Evolutionary conservation across 768 basidiomycete genomes (phyloP), one percentile per base, ranked within the genome.

Genomic region (Candolleomyces aberdarensis): DNA sequence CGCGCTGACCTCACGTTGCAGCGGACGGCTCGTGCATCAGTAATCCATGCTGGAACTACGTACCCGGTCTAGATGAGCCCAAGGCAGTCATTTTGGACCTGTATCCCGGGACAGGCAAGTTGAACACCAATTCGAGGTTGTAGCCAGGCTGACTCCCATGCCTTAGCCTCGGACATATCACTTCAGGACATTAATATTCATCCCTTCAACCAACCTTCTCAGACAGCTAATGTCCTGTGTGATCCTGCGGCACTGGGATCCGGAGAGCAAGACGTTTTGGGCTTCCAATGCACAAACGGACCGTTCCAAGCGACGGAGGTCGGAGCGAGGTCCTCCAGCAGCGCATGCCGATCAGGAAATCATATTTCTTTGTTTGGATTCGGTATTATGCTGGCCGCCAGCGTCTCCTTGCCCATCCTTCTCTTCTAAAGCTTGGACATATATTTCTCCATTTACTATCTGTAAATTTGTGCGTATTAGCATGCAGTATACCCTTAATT

Each of bases 1-100:
- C 10, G 7, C 11, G 44, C 32, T 57, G 44, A 57, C 58, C 17
- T 59, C 39, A 32, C 48, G 19, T 40, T 48, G 13, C 31, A 76
- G 75, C 75, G 29, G 75, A 76, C 56, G 74, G 74, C 56, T 73
- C 74, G 17, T 78, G 76, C 61, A 74, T 78, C 56, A 74, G 70
- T 57, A 68, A 67, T 32, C 74, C 74, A 8, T 78, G 76, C 65
- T 78, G 76, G 76, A 78, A 78, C 61, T 75, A 66, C 48, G 70
- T 77, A 49, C 50, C 67, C 14, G 76, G 76, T 52, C 69, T 72
- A 22, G 71, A 74, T 49, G 66, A 69, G 29, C 72, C 72, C 9
- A 71, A 75, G 46, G 71, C 68, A 10, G 71, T 77, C 44, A 74
- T 78, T n/a, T 71, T 76, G 26, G 74, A 77, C 58, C 60, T 76